A percentile compares a stretch with the other conserved stretches of the same genome.
These are phyloP conservation scores for Aureobasidium sp. DNA, from an alignment of 2,329 filamentous ascomycete genomes.

Conservation along the genomic window DNA sequence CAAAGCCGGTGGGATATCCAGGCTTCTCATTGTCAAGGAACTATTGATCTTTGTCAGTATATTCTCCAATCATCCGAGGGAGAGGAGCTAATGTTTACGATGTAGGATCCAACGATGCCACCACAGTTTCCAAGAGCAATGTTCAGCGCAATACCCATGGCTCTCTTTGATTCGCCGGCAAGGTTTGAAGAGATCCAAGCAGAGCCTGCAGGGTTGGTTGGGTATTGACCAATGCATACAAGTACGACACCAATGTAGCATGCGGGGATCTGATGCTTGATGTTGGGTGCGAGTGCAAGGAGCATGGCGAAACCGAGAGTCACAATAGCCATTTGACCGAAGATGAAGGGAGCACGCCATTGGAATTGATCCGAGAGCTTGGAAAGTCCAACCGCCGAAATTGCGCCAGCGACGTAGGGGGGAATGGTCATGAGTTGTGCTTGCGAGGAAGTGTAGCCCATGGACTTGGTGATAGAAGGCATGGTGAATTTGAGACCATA, in stretches of 20 bases:
- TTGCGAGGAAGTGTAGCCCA: constrained; percentile 22
- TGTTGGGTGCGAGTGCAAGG: constrained; percentile 19
- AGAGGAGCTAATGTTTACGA: constrained; percentile 11
- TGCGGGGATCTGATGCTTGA: constrained; percentile 34
- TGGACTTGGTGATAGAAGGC: constrained; percentile 17
- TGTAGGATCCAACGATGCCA: constrained; percentile 58
- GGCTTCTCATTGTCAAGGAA: constrained; percentile 31
- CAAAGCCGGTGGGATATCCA: constrained; percentile 33
- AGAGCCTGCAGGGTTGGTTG: constrained; percentile 49
- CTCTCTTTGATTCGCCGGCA: constrained; percentile 48
- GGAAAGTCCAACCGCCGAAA: constrained; percentile 25
- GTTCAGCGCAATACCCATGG: constrained; percentile 51
- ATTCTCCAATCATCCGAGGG: background rate
- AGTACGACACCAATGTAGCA: constrained; percentile 30
- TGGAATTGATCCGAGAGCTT: constrained; percentile 24
- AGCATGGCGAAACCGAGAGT: constrained; percentile 29
- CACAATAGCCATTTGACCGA: constrained; percentile 36
- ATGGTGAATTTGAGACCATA: constrained; percentile 24
- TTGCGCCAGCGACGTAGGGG: constrained; percentile 26
- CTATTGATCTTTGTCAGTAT: background rate
- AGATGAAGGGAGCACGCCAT: constrained; percentile 24
- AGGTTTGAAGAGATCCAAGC: constrained; percentile 57
- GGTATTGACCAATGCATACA: constrained; percentile 49
- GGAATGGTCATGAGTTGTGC: constrained; percentile 26
- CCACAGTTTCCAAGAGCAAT: constrained; percentile 42